Evolutionary conservation across 306 rosid species (phyloP).

Genomic region (Myrica gale): DNA sequence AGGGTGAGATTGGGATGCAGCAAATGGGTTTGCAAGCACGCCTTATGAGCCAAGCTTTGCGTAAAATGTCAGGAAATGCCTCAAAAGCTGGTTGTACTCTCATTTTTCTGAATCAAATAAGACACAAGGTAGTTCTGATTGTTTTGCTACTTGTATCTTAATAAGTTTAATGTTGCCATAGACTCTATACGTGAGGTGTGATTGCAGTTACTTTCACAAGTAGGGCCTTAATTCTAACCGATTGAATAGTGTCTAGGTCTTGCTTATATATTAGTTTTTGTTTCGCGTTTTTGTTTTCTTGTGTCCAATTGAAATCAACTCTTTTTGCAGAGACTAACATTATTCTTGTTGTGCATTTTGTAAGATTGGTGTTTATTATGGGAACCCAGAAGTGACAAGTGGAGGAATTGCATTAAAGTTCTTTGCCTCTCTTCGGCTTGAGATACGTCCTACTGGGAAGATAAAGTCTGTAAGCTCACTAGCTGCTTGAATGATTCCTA

Average conservation of each 20-base stretch:
- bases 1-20: constrained; percentile 99
- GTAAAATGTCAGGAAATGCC: constrained; percentile 99
- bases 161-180: not conserved
- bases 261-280: not conserved
- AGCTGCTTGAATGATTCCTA: constrained; percentile 23
- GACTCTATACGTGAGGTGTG: constrained; percentile 1
- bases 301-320: not conserved
- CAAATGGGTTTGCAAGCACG: constrained; percentile 99
- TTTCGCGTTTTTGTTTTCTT: not conserved
- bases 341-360: constrained; percentile 30
- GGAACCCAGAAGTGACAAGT: constrained; percentile 99
- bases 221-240: not conserved
- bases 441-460: constrained; percentile 94
- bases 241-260: not conserved
- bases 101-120: constrained; percentile 89
- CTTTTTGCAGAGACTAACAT: constrained; percentile 19
- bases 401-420: constrained; percentile 98
- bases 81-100: constrained; percentile 99
- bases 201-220: not conserved
- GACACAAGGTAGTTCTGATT: constrained; percentile 76
- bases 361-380: constrained; percentile 94
- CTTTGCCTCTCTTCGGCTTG: constrained; percentile 95
- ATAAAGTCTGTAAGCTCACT: constrained; percentile 87
- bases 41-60: constrained; percentile 98
- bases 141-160: not conserved